Evolutionary conservation across 2,329 filamentous ascomycete species (phyloP).

Genomic region (Venturia pyrina): DNA sequence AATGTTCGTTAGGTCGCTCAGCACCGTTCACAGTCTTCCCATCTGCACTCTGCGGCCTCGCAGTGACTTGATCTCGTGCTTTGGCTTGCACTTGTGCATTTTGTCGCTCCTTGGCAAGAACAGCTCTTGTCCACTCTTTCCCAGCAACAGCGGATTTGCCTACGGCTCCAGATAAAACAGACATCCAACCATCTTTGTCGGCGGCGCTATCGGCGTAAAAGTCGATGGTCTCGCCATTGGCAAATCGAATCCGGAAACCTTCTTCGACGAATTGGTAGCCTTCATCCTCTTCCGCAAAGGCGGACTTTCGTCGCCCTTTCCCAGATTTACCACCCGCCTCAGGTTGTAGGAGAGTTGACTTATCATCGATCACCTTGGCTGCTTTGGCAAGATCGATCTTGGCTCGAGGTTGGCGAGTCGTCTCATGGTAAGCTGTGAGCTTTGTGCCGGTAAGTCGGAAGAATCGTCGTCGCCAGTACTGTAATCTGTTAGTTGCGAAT

Average conservation of each 20-base stretch:
- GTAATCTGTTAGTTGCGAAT: constrained; percentile 15
- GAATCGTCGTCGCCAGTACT: constrained; percentile 97
- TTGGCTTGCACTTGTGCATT: neutral
- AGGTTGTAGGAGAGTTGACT: constrained; percentile 69
- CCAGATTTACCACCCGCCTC: constrained; percentile 60
- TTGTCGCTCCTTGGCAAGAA: constrained; percentile 11
- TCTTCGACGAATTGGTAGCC: constrained; percentile 99
- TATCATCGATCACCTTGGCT: constrained; percentile 86
- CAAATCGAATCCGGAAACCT: constrained; percentile 96
- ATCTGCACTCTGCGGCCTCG: constrained; percentile 8
- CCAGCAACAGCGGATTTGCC: constrained; percentile 3
- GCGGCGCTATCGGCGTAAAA: constrained; percentile 87
- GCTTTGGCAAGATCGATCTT: constrained; percentile 96
- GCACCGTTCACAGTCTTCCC: constrained; percentile 1
- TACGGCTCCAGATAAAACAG: constrained; percentile 45
- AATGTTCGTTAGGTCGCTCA: neutral
- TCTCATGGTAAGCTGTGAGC: constrained; percentile 91
- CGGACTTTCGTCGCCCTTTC: constrained; percentile 70
- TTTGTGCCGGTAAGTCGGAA: constrained; percentile 90
- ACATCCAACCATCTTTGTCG: constrained; percentile 94
- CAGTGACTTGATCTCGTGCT: constrained; percentile 6
- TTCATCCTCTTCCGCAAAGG: constrained; percentile 95
- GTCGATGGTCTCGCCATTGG: constrained; percentile 95
- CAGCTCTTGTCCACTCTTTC: constrained; percentile 10
- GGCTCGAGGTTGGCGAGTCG: constrained; percentile 86